Percentiles rank a stretch among this genome's conserved stretches.
Evolutionary conservation across 2,329 filamentous ascomycete genomes (phyloP).

Genomic region (Leptographium lundbergii): DNA sequence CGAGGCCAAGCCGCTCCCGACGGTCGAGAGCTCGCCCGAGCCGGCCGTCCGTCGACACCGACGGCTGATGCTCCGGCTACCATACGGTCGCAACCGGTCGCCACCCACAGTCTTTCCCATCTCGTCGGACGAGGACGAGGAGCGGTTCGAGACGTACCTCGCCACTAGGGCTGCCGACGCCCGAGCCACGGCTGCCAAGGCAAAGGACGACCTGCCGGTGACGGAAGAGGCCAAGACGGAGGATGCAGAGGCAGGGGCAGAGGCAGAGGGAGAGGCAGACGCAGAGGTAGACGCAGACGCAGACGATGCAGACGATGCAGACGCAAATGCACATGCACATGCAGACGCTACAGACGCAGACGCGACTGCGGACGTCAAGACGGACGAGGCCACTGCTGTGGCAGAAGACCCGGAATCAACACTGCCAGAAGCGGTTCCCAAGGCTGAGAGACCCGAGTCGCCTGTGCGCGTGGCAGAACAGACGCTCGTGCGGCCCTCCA

Average conservation of each 20-base stretch:
- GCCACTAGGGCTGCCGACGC: slow-evolving; percentile 1
- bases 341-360: not conserved
- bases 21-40: slow-evolving; percentile 1
- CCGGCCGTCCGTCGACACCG: not conserved
- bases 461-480: not conserved
- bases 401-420: not conserved
- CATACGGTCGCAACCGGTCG: slow-evolving; percentile 6
- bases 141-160: slow-evolving; percentile 6
- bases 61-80: slow-evolving; percentile 9
- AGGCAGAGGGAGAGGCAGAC: not conserved
- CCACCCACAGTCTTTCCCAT: slow-evolving; percentile 7
- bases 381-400: not conserved
- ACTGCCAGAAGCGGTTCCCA: not conserved
- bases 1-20: not conserved
- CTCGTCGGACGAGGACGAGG: slow-evolving; percentile 4
- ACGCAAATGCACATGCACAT: not conserved
- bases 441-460: not conserved
- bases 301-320: not conserved
- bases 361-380: not conserved
- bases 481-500: not conserved
- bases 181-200: not conserved
- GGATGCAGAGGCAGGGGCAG: not conserved
- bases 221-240: not conserved
- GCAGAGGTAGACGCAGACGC: not conserved
- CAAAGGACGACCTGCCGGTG: not conserved